These are phyloP conservation scores for Amanita molliuscula DNA, from an alignment of 768 basidiomycete species.

Conservation along the genomic window DNA sequence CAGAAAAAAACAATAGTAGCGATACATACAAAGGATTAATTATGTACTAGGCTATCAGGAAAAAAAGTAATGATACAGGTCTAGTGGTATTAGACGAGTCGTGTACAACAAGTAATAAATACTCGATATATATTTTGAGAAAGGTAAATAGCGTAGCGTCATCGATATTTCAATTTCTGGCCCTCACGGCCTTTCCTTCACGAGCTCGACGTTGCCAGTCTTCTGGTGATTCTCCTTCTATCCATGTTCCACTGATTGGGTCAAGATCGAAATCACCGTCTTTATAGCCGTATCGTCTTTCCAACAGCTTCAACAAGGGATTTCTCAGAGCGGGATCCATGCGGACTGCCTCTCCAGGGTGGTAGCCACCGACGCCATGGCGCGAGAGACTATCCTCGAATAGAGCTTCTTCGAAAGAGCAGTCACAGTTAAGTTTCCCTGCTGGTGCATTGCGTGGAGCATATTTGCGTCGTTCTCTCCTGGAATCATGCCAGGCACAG, in stretches of 20 bases:
- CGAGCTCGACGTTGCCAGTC: constrained; percentile 53
- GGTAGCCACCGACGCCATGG: constrained; percentile 73
- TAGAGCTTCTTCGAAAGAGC: constrained; percentile 74
- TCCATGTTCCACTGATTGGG: constrained; percentile 53
- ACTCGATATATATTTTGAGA: not conserved
- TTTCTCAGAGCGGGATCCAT: constrained; percentile 86
- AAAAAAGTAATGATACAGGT: not conserved
- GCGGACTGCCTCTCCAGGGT: constrained; percentile 75
- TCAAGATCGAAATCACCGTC: constrained; percentile 84
- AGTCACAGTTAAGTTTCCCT: constrained; percentile 78
- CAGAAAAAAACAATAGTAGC: no score
- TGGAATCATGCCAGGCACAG: constrained; percentile 86
- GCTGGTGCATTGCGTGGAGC: constrained; percentile 76
- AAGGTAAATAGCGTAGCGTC: constrained; percentile 3
- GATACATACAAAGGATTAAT: not conserved
- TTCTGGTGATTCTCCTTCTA: constrained; percentile 50
- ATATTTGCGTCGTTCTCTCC: constrained; percentile 67
- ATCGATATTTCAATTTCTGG: constrained; percentile 17
- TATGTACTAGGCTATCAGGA: not conserved
- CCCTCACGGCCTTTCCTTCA: constrained; percentile 21
- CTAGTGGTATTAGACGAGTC: not conserved
- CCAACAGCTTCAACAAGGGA: constrained; percentile 61
- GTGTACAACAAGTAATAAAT: not conserved
- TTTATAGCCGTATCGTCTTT: constrained; percentile 65
- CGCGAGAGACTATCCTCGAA: constrained; percentile 79